A percentile compares a stretch with the other conserved stretches of the same genome.
phyloP scores from a whole-genome alignment of 768 basidiomycete species.

The Naematelia encephala region DNA sequence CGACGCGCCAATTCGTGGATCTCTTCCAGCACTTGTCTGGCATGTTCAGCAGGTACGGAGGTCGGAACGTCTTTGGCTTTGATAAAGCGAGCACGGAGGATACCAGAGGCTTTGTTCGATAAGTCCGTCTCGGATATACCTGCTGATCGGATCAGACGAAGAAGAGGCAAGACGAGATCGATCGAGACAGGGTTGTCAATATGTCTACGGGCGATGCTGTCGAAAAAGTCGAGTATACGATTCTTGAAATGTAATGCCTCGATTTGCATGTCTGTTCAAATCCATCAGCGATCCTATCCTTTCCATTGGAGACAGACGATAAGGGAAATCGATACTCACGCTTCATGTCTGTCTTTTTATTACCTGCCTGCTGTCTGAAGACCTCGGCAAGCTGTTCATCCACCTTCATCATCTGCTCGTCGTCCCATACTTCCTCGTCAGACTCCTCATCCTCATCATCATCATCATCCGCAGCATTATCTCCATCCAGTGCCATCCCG shows the following conservation, averaged over 20 bases:
- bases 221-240: constrained; percentile 90
- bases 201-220: constrained; percentile 74
- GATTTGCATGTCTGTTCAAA: constrained; percentile 61
- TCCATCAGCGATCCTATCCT: constrained; percentile 40
- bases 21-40: constrained; percentile 58
- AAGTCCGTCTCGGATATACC: constrained; percentile 72
- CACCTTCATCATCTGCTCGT: constrained; percentile 96
- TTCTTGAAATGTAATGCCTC: constrained; percentile 96
- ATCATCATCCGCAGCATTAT: constrained; percentile 60
- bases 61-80: constrained; percentile 68
- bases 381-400: constrained; percentile 87
- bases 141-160: constrained; percentile 67
- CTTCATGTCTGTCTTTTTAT: constrained; percentile 34
- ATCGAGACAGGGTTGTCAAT: constrained; percentile 67
- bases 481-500: constrained; percentile 52
- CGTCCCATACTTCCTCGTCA: constrained; percentile 66
- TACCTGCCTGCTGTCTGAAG: constrained; percentile 61
- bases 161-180: constrained; percentile 68
- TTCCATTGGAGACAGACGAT: not conserved
- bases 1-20: constrained; percentile 72
- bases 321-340: constrained; percentile 23
- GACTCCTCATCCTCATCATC: constrained; percentile 63
- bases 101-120: constrained; percentile 78
- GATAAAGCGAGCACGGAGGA: constrained; percentile 68
- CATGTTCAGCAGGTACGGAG: constrained; percentile 53